Conservation (phyloP, 2,329 filamentous ascomycete genomes). For the Ceratocystiopsis minuta region DNA sequence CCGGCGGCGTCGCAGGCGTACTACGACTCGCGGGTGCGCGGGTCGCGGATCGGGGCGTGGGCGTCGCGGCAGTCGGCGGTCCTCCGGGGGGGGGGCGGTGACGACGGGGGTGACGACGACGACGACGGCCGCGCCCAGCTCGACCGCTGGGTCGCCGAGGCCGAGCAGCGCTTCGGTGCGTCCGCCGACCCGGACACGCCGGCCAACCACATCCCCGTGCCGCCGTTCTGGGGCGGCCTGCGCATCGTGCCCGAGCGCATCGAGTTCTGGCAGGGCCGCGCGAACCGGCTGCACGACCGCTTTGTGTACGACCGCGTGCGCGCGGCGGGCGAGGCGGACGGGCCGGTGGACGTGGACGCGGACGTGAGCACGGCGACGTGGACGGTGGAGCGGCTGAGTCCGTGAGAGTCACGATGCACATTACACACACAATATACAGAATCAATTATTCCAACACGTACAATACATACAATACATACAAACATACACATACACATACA, state of each 20-base stretch:
- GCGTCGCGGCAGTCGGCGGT: slow-evolving; percentile 76
- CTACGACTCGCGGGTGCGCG: slow-evolving; percentile 53
- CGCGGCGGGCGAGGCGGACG: slow-evolving; percentile 16
- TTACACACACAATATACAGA: not conserved
- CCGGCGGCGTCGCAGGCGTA: slow-evolving; percentile 54
- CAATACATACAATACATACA: not conserved
- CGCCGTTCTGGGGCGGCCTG: slow-evolving; percentile 86
- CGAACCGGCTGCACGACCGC: slow-evolving; percentile 81
- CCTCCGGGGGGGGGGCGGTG: slow-evolving; percentile 27
- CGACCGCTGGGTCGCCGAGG: slow-evolving; percentile 59
- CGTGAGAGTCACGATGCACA: slow-evolving; percentile 26
- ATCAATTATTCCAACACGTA: not conserved
- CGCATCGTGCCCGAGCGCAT: slow-evolving; percentile 69
- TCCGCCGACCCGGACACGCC: slow-evolving; percentile 58
- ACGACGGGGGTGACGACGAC: slow-evolving; percentile 15
- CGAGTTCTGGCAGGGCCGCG: slow-evolving; percentile 92
- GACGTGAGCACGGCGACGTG: slow-evolving; percentile 22
- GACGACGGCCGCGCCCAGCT: slow-evolving; percentile 57
- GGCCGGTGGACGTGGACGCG: too few relatives aligned
- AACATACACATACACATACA: slow-evolving; percentile 5
- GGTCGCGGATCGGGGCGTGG: slow-evolving; percentile 79
- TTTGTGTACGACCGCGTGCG: slow-evolving; percentile 61
- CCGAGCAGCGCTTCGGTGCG: slow-evolving; percentile 57
- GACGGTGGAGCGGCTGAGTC: slow-evolving; percentile 57
- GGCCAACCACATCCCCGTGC: slow-evolving; percentile 67